Base-by-base conservation (phyloP, 441 rosid genomes). In the Adansonia gregorii region DNA sequence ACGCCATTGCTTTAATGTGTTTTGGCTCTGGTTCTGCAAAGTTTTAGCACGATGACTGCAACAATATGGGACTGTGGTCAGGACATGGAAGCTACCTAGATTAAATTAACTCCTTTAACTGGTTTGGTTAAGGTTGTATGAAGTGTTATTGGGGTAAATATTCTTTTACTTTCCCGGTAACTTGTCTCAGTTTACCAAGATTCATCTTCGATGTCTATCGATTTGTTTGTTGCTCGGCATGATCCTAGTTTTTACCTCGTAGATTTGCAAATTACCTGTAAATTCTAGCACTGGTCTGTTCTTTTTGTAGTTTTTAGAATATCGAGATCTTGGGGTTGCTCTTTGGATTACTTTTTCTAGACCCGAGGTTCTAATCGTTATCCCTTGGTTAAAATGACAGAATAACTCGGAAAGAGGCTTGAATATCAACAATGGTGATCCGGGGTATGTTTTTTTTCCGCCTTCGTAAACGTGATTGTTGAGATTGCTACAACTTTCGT, bases 391-490 rank as follows among this genome's bases (percentile, higher is more conserved):
- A 76, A 79, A 52, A 52, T 74, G 72, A 82, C 93, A 95, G 99
- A 91, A 89, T 95, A 84, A 92, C 97, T 3, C 88, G 97, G 86
- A 95, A 95, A 85, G 95, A 95, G 86, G 99, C 99, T 63, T 95
- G 87, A 91, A 77, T 77, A 68, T n/a, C 48, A 76, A 56, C n/a
- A 75, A 31, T 72, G 73, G 67, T 8, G 46, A 59, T 60, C 76
- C 45, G 22, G 10, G 83, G 86, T 78, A 77, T 14, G 72, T 9
- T 64, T 20, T 11, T 20, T 11, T 61, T 14, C 63, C 20, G 65
- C 43, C 9, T 68, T 35, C 10, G 2, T 4, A 49, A 39, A 60
- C 15, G 0, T 19, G 45, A 27, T 54, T 64, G 20, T 68, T 67
- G 61, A 10, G 22, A 48, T 54, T 66, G 51, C 63, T 73, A 48